phyloP scores from a whole-genome alignment of 352 stramenopile species.

The Pythium sp. region DNA sequence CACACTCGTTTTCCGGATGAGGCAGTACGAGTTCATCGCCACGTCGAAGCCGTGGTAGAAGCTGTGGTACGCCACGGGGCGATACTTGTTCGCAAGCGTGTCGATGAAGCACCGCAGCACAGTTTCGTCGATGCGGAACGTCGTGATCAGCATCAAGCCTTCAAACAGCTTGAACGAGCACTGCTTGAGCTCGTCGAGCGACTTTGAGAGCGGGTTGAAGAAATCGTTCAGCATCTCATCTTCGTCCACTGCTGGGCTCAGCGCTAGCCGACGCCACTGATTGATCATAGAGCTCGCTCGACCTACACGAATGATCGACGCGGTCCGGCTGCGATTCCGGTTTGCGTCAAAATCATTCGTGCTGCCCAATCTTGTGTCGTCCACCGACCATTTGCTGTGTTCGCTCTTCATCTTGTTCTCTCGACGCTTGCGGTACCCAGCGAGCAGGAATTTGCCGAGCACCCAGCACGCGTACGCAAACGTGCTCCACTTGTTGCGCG shows the following conservation, averaged over 20 bases:
- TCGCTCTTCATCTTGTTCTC: slow-evolving; percentile 9
- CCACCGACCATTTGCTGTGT: slow-evolving; percentile 3
- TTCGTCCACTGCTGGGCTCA: slow-evolving; percentile 28
- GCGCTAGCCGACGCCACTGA: slow-evolving; percentile 55
- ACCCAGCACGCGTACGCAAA: slow-evolving; percentile 69
- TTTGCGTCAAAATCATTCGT: slow-evolving; percentile 11
- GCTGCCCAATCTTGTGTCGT: slow-evolving; percentile 12
- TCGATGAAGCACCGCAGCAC: slow-evolving; percentile 54
- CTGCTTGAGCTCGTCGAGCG: slow-evolving; percentile 50
- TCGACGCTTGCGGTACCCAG: slow-evolving; percentile 27
- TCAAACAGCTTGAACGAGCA: slow-evolving; percentile 65
- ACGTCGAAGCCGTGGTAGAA: slow-evolving; percentile 87
- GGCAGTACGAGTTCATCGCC: slow-evolving; percentile 54
- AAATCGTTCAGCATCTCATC: slow-evolving; percentile 50
- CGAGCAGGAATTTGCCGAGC: slow-evolving; percentile 50
- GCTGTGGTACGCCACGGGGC: slow-evolving; percentile 79
- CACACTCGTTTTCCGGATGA: slow-evolving; percentile 53
- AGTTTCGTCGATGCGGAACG: slow-evolving; percentile 59
- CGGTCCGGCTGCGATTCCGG: slow-evolving; percentile 33
- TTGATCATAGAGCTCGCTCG: slow-evolving; percentile 56
- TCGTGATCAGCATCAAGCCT: slow-evolving; percentile 50
- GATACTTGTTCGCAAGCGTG: slow-evolving; percentile 54
- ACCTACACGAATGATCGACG: slow-evolving; percentile 40
- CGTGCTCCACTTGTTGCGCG: slow-evolving; percentile 73
- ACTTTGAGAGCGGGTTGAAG: slow-evolving; percentile 66